Base-by-base conservation (phyloP, 192 early-diverging fungal species). In the Chytriomyces hyalinus region DNA sequence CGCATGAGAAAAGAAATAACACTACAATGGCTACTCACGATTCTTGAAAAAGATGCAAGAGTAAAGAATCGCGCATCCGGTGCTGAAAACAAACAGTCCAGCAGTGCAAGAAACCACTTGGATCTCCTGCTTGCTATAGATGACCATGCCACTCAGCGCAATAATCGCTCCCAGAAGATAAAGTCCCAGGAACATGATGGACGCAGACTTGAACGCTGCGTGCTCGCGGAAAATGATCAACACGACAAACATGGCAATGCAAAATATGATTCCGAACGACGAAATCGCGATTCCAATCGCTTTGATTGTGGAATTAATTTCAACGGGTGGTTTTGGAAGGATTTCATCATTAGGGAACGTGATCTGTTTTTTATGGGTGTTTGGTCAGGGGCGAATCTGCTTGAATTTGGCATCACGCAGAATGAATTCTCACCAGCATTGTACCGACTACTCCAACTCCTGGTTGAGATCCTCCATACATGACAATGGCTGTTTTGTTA, bases 11-110 rank as follows among this genome's bases (percentile, higher is more conserved):
- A 15, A 1, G 17, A 64, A 50, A 8, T 28, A 76, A 48, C 26
- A 77, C 46, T 4, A 28, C 49, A 77, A 36, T 4, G 3, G 4
- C 9, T 59, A 51, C 69, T 49, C 22, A 74, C 70, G 26, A 50
- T 77, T 77, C 26, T 77, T 77, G 3, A 77, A 24, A 26, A 77
- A 36, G 28, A 77, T 77, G 10, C 70, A 36, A 15, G 66, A 60
- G 59, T 67, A 77, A 24, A 77, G n/a, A 7, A 72, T 17, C 5
- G 53, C 15, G 53, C 70, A 74, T 28, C 75, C 75, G 11, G 26
- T 46, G 8, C 50, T 59, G 20, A 77, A 75, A 17, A 73, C n/a
- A 28, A 36, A 77, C 64, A 77, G 24, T 13, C 43, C 15, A 7
- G 68, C 65, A 20, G 45, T 77, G 53, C 75, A 77, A n/a, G 43